Evolutionary conservation across 2,329 filamentous ascomycete species (phyloP).

Genomic region (Colletotrichum ledebouriae): DNA sequence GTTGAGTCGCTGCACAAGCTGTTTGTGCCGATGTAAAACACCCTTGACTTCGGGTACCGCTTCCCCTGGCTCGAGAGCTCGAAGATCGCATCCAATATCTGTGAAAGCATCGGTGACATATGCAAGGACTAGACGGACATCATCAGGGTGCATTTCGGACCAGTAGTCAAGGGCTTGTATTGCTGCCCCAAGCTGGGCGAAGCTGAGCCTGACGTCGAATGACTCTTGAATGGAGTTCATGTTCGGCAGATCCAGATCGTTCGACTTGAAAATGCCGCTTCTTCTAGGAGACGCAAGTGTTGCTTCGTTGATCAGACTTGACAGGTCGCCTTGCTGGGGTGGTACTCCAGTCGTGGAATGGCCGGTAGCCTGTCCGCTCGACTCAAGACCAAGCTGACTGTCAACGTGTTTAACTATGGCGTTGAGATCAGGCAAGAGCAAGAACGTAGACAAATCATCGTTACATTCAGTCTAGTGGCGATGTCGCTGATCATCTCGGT

Average conservation of each 20-base stretch:
- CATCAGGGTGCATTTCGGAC: conserved; percentile 46
- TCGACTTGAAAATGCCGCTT: rapidly evolving
- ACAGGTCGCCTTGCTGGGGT: no score
- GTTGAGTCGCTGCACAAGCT: conserved; percentile 48
- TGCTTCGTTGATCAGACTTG: no score
- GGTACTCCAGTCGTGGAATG: no score
- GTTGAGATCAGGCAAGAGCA: conserved; percentile 2
- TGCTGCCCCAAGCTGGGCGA: conserved; percentile 13
- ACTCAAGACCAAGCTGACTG: conserved; percentile 1
- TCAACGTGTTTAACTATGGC: conserved; percentile 17
- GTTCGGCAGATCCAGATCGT: neutral
- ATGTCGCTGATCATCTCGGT: conserved; percentile 19
- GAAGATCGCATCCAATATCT: conserved; percentile 48
- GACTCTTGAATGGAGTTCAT: neutral
- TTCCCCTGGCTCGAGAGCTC: conserved; percentile 42
- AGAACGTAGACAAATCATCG: conserved; percentile 11
- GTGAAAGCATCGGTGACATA: conserved; percentile 52
- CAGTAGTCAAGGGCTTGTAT: conserved; percentile 46
- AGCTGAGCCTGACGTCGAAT: conserved; percentile 17
- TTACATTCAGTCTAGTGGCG: neutral
- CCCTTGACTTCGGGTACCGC: conserved; percentile 42
- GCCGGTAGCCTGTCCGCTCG: no score
- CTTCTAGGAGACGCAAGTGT: no score
- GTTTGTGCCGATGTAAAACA: conserved; percentile 46
- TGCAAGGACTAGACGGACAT: conserved; percentile 49